Conservation (phyloP, 2,329 filamentous ascomycete genomes). For the Verticillium klebahnii region DNA sequence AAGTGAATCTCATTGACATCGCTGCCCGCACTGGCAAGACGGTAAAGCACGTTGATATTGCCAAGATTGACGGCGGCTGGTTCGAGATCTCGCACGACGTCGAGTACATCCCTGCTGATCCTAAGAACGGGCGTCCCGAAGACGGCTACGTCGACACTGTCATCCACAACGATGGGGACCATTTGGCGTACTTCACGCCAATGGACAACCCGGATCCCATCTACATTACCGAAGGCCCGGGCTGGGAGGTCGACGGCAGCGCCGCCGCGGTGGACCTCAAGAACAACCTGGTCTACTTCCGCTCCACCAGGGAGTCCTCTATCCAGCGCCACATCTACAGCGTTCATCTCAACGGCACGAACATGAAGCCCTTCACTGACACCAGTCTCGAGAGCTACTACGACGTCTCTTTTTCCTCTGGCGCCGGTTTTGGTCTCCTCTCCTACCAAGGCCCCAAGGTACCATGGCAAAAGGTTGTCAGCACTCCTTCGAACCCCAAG, state of each 20-base stretch:
- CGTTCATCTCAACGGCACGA: constrained; percentile 76
- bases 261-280: constrained; percentile 80
- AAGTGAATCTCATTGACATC: constrained; percentile 82
- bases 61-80: constrained; percentile 90
- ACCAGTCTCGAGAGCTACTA: constrained; percentile 73
- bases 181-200: constrained; percentile 89
- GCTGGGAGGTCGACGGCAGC: constrained; percentile 87
- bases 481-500: constrained; percentile 64
- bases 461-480: constrained; percentile 87
- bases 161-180: constrained; percentile 81
- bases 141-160: constrained; percentile 94
- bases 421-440: constrained; percentile 78
- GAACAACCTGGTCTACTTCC: constrained; percentile 86
- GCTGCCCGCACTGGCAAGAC: constrained; percentile 67
- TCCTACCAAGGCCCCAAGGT: constrained; percentile 79
- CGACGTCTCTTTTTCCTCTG: constrained; percentile 74
- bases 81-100: constrained; percentile 90
- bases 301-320: constrained; percentile 79
- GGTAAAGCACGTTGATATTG: constrained; percentile 74
- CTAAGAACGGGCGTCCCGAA: constrained; percentile 65
- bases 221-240: constrained; percentile 72
- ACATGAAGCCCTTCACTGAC: constrained; percentile 69
- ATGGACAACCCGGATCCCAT: constrained; percentile 77
- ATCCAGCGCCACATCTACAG: constrained; percentile 91
- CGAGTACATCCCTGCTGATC: constrained; percentile 79